These are phyloP conservation scores for Neonectria neomacrospora DNA, from an alignment of 2,329 filamentous ascomycete genomes.

Conservation along the genomic window DNA sequence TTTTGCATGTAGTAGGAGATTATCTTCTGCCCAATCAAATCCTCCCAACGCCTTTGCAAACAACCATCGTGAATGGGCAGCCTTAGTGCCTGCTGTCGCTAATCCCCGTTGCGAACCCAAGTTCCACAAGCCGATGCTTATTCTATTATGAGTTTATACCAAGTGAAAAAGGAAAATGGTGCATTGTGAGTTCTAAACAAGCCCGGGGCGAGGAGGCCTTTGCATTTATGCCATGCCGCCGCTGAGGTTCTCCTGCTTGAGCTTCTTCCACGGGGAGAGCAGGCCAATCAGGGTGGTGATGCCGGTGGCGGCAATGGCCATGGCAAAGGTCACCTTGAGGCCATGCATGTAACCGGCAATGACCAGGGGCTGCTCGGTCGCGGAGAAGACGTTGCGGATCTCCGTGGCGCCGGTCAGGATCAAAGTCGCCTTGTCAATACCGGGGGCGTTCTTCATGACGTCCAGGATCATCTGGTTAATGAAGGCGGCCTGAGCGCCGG, in stretches of 20 bases:
- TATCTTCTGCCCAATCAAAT: slow-evolving; percentile 4
- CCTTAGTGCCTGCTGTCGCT: not conserved
- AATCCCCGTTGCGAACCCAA: slow-evolving; percentile 7
- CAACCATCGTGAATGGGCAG: slow-evolving; percentile 1
- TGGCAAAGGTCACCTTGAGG: slow-evolving; percentile 71
- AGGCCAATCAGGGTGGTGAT: slow-evolving; percentile 51
- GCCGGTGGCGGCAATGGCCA: slow-evolving; percentile 62
- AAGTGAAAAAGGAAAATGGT: not conserved
- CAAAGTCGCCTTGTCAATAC: slow-evolving; percentile 51
- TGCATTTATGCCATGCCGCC: slow-evolving; percentile 47
- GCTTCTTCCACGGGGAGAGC: slow-evolving; percentile 53
- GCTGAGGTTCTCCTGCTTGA: slow-evolving; percentile 45
- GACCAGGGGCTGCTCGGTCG: slow-evolving; percentile 62
- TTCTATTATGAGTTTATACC: slow-evolving; percentile 5
- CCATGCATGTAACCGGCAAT: slow-evolving; percentile 71
- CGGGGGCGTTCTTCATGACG: slow-evolving; percentile 50
- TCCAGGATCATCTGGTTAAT: slow-evolving; percentile 55
- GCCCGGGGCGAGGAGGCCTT: not conserved
- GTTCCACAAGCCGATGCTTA: not conserved
- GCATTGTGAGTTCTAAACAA: not conserved
- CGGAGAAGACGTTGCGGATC: slow-evolving; percentile 62
- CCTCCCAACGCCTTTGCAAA: slow-evolving; percentile 29
- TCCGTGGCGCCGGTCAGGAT: slow-evolving; percentile 63
- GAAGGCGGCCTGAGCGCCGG: slow-evolving; percentile 60
- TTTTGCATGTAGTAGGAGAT: slow-evolving; percentile 20